Conservation (phyloP, 345 rosid genomes). For the Ceriops zippeliana region DNA sequence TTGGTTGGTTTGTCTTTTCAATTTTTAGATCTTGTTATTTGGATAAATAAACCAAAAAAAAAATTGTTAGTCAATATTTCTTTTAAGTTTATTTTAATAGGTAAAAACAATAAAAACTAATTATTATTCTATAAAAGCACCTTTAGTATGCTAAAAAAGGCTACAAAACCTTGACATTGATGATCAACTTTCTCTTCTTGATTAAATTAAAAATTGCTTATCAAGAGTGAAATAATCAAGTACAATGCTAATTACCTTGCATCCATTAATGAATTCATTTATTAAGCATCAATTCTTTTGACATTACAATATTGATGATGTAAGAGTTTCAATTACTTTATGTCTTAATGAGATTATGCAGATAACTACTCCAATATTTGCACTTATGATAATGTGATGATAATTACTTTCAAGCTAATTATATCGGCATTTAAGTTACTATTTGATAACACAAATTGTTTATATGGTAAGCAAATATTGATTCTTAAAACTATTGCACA, state of each 20-base stretch:
- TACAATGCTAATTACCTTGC: slow-evolving; percentile 52
- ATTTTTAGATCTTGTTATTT: no score
- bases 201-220: slow-evolving; percentile 50
- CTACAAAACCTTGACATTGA: no score
- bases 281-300: slow-evolving; percentile 39
- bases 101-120: no score
- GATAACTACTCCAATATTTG: slow-evolving; percentile 95
- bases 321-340: slow-evolving; percentile 79
- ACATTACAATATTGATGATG: slow-evolving; percentile 73
- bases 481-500: slow-evolving; percentile 90
- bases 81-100: no score
- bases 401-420: slow-evolving; percentile 81
- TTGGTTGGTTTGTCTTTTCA: no score
- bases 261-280: slow-evolving; percentile 34
- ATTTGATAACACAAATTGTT: slow-evolving; percentile 58
- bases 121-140: no score
- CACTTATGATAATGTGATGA: slow-evolving; percentile 80
- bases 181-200: no score
- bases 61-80: no score
- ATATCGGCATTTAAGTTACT: slow-evolving; percentile 79
- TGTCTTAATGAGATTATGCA: slow-evolving; percentile 93
- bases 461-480: slow-evolving; percentile 61
- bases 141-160: no score
- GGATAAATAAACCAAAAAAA: no score
- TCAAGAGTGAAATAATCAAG: slow-evolving; percentile 83